Base-by-base conservation (phyloP, 768 basidiomycete species). In the Cystobasidium ongulense region DNA sequence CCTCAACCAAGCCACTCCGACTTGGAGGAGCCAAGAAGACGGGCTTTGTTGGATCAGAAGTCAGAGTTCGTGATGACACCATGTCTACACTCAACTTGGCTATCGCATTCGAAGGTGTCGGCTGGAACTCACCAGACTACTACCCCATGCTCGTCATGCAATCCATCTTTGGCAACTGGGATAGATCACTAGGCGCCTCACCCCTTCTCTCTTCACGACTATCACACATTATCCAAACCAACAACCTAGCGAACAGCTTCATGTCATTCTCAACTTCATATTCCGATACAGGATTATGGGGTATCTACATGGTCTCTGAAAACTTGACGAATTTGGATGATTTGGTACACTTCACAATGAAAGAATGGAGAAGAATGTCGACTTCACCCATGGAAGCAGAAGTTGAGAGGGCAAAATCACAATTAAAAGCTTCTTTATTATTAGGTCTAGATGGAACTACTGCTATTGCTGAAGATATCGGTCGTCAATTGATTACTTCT, bases 121-220 rank as follows among this genome's bases (percentile, higher is more conserved):
- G 92, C 82, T 97, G 95, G 94, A 91, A 89, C 78, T 92, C 90
- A 11, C 93, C 95, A 33, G 96, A 99, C 83, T 98, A 98, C 85
- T 98, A 91, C 88, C 92, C 94, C 75, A 95, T 99, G 94, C 88
- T 97, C 84, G 93, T 92, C 81, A 91, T 96, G 89, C 91, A 95
- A 82, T 88, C 87, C 79, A 91, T 98, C 83, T 89, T 98, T 83
- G 96, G 96, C 76, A 99, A 98, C 87, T 99, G 96, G 96, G 95
- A 99, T 81, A 88, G 96, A 78, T 90, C 90, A 59, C 88, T 98
- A 78, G 96, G 95, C 78, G 87, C 92, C 61, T 89, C 91, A 1
- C 86, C 91, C 27, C 85, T 96, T 67, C 87, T 95, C 76, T 92
- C 91, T 74, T 96, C 92, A 64, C 88, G 89, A 64, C 88, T 99